phyloP scores from a whole-genome alignment of 2,329 filamentous ascomycete genomes.

The Aureobasidium sp. region DNA sequence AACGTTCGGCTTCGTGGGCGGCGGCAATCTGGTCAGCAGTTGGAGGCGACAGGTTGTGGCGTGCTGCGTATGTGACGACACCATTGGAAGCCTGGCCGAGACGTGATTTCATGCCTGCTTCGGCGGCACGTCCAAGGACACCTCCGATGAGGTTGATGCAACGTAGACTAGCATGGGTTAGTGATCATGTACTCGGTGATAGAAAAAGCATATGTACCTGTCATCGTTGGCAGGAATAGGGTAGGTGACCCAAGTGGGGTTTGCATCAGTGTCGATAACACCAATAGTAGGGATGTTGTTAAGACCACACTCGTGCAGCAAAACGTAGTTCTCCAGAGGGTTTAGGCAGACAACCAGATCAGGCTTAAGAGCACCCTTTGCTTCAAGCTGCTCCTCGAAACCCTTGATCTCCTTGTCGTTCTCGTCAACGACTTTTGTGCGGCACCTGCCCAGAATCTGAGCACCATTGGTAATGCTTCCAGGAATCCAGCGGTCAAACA shows the following conservation, averaged over 20 bases:
- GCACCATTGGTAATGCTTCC: constrained; percentile 90
- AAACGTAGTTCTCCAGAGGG: constrained; percentile 81
- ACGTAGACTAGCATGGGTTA: constrained; percentile 55
- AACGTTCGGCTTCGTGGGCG: constrained; percentile 7
- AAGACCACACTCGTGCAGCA: constrained; percentile 84
- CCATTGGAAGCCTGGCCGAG: constrained; percentile 56
- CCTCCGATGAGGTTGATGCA: constrained; percentile 75
- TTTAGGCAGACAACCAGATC: constrained; percentile 92
- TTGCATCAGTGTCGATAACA: constrained; percentile 85
- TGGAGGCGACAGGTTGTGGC: constrained; percentile 27
- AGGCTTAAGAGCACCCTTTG: constrained; percentile 64
- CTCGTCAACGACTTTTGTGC: constrained; percentile 69
- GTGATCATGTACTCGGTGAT: background rate
- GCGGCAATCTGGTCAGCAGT: constrained; percentile 11
- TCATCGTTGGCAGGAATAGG: constrained; percentile 96
- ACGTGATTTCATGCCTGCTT: constrained; percentile 65
- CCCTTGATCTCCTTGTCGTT: constrained; percentile 57
- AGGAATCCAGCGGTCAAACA: constrained; percentile 90
- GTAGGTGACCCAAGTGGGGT: constrained; percentile 92
- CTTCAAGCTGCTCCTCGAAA: constrained; percentile 58
- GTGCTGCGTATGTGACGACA: constrained; percentile 50
- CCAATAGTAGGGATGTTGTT: constrained; percentile 91
- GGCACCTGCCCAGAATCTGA: constrained; percentile 68
- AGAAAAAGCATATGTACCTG: constrained; percentile 46
- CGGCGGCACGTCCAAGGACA: constrained; percentile 75